Base-by-base conservation (phyloP, 2,329 filamentous ascomycete genomes). In the Bretziella fagacearum region DNA sequence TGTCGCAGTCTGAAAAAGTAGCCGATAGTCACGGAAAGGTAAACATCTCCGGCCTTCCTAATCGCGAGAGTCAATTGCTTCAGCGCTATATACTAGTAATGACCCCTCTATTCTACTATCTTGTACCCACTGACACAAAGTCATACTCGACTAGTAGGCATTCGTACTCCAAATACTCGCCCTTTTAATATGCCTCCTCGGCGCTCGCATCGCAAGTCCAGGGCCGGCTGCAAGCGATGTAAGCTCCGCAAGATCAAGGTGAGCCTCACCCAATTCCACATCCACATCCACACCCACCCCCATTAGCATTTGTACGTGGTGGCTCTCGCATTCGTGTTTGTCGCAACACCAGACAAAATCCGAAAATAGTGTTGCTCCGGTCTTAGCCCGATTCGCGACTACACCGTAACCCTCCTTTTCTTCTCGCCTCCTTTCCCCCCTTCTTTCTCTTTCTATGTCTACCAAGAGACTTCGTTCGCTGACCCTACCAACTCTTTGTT, bases 221-320 rank as follows among this genome's bases (percentile, higher is more conserved):
- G 78, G 54, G 71, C 76, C 44, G 78, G 78, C 39, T 82, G 78
- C 55, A 67, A 70, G 52, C 65, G 73, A 50, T 82, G 78, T 61
- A 82, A 81, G 62, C 65, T 67, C 47, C 67, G 78, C 52, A 81
- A 81, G 60, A 79, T 82, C 57, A 82, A 82, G 72, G 77, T 78
- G 39, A 48, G 46, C 39, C 26, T 18, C 13, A 29, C 27, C 26
- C 29, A 48, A 18, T n/a, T 17, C 17, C n/a, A 13, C 44, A 25
- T 22, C 10, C 27, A 27, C 26, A 29, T 20, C 8, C 6, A 3
- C 11, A 25, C 15, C 10, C 27, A 27, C 26, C 23, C 15, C 8
- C 6, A 3, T 8, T 13, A 18, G 26, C 32, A 32, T 11, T n/a
- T n/a, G n/a, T n/a, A n/a, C n/a, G n/a, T n/a, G n/a, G 27, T 32